Evolutionary conservation across 805 yeast genomes (phyloP), one percentile per base, ranked within the genome.

Genomic region (Metschnikowia aberdeeniae): DNA sequence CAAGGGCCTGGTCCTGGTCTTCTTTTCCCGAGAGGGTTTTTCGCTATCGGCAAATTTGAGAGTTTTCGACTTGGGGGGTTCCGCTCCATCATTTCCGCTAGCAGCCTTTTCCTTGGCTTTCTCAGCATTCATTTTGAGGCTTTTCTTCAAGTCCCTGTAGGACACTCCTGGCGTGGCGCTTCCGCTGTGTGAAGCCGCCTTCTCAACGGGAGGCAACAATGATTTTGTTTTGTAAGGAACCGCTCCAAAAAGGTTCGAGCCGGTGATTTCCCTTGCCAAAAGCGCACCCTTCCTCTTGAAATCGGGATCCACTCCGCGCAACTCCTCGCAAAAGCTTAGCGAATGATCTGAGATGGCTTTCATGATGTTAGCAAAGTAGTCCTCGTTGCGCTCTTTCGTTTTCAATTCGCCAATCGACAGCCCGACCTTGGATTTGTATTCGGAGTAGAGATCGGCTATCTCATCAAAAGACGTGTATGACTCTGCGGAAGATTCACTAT

Each of bases 181-280:
- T 11, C 43, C 44, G 22, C 38, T 43, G 11, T 43, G 44, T 13
- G 50, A 47, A 27, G 28, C 37, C 19, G 36, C 49, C 36, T 40
- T 40, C 39, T 62, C 67, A 1, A 63, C 51, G 3, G 74, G 73
- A 5, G 53, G 61, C 33, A 72, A 55, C 43, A 72, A 46, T 5
- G 75, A 70, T 51, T 69, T 71, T n/a, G 75, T 69, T 43, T 68
- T 68, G 53, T 61, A 67, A 2, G 74, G 72, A 12, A 63, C 62
- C 9, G 59, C 52, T 0, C 74, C 76, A 52, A 70, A 70, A 4
- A 59, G 53, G 40, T 60, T 69, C 3, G 74, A 68, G 3, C 76
- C 76, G 1, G 76, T 72, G 28, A 72, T 66, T 10, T 60, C 66
- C 10, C 70, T 52, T 0, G 76, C 76, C 45, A 71, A 57, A 47